Percentiles rank a stretch among this genome's conserved stretches.
Conservation (phyloP, 2,329 filamentous ascomycete species). For the Fusarium denticulatum region DNA sequence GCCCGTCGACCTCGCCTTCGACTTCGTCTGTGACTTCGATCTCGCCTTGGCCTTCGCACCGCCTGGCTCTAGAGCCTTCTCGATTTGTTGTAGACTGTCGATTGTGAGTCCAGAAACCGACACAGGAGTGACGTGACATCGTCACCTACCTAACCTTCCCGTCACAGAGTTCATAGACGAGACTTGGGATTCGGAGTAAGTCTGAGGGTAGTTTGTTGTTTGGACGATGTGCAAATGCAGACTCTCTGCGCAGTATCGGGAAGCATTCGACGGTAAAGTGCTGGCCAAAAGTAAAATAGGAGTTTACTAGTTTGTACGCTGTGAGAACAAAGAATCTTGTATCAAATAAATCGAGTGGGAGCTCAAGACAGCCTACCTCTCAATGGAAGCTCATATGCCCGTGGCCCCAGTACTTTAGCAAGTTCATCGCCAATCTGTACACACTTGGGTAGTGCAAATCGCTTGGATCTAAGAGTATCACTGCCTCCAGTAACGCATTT, state of each 20-base stretch:
- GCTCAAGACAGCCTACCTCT: conserved; percentile 34
- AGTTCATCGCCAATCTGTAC: conserved; percentile 42
- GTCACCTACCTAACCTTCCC: conserved; percentile 39
- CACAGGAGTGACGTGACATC: background rate
- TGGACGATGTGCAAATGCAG: conserved; percentile 37
- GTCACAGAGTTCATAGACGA: conserved; percentile 39
- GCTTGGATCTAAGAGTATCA: conserved; percentile 40
- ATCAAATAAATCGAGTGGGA: background rate
- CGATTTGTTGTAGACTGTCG: conserved; percentile 36
- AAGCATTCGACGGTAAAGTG: conserved; percentile 43
- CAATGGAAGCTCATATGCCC: conserved; percentile 41
- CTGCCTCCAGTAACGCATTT: conserved; percentile 41
- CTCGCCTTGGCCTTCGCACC: conserved; percentile 26
- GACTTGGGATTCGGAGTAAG: conserved; percentile 35
- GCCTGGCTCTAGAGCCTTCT: conserved; percentile 37
- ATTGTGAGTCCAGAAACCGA: conserved; percentile 13
- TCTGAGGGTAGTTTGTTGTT: conserved; percentile 35
- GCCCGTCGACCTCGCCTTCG: conserved; percentile 15
- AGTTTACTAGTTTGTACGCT: conserved; percentile 33
- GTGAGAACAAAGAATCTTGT: conserved; percentile 26
- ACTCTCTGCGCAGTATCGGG: conserved; percentile 38
- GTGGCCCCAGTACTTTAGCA: conserved; percentile 35
- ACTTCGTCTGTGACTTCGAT: conserved; percentile 18
- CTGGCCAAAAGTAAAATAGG: conserved; percentile 42
- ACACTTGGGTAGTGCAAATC: conserved; percentile 42